Evolutionary conservation across 495 filamentous ascomycete genomes (phyloP).

Genomic region (Trichoderma erinaceum): DNA sequence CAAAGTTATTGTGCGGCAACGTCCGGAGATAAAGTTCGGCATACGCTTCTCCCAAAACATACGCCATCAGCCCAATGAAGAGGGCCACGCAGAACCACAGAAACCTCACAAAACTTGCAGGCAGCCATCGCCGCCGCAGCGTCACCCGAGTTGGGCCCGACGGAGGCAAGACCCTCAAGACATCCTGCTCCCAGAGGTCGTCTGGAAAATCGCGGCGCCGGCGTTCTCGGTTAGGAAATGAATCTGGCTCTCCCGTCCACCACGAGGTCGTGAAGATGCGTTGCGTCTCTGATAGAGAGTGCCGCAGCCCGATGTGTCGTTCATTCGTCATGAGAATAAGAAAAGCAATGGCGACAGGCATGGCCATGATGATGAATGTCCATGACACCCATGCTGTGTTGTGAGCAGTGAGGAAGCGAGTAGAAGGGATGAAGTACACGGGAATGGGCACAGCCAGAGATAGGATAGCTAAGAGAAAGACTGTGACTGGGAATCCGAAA

Average conservation of each 20-base stretch:
- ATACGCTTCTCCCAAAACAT: slow-evolving; percentile 59
- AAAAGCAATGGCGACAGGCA: slow-evolving; percentile 55
- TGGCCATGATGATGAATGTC: slow-evolving; percentile 59
- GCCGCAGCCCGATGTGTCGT: slow-evolving; percentile 47
- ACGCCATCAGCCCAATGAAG: slow-evolving; percentile 52
- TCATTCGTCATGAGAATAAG: slow-evolving; percentile 53
- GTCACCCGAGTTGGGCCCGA: not conserved
- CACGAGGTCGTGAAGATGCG: slow-evolving; percentile 56
- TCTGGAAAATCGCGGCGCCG: slow-evolving; percentile 23
- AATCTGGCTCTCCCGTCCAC: slow-evolving; percentile 49
- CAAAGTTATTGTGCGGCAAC: slow-evolving; percentile 54
- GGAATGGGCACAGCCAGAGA: slow-evolving; percentile 50
- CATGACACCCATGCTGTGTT: slow-evolving; percentile 59
- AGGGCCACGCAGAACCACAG: slow-evolving; percentile 61
- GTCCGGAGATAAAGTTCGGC: slow-evolving; percentile 60
- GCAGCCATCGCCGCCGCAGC: slow-evolving; percentile 45
- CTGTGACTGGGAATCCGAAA: slow-evolving; percentile 52
- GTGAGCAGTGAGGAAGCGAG: slow-evolving; percentile 43
- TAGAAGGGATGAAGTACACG: slow-evolving; percentile 47
- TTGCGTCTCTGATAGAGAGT: slow-evolving; percentile 55
- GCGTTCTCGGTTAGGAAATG: slow-evolving; percentile 31
- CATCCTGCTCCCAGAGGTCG: slow-evolving; percentile 23
- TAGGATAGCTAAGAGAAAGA: slow-evolving; percentile 48
- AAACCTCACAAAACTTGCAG: slow-evolving; percentile 56
- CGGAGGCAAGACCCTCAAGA: slow-evolving; percentile 21